A percentile compares a stretch with the other conserved stretches of the same genome.
Conservation (phyloP, 805 yeast species). For the Kuraishia cidri region DNA sequence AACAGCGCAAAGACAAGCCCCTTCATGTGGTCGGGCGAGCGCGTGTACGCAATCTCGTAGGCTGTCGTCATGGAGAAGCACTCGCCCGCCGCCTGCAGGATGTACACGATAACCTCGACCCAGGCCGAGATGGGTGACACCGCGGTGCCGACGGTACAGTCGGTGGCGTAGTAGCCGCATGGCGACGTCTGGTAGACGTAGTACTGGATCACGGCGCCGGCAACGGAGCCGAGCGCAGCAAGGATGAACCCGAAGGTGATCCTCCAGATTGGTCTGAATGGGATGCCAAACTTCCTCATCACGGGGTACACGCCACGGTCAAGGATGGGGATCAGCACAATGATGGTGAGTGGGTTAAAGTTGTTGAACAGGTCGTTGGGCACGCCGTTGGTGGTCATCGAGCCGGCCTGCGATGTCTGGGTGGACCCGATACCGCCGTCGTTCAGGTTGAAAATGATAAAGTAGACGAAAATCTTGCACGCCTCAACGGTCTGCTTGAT, state of each 20-base stretch:
- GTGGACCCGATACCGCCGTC: constrained; percentile 39
- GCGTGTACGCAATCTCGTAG: constrained; percentile 44
- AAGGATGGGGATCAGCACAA: constrained; percentile 40
- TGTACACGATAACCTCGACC: constrained; percentile 26
- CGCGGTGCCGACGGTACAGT: constrained; percentile 12
- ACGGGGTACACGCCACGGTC: constrained; percentile 38
- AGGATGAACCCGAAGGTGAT: constrained; percentile 37
- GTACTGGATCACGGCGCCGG: constrained; percentile 42
- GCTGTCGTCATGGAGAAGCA: constrained; percentile 43
- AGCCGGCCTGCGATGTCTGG: constrained; percentile 36
- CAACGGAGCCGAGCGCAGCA: constrained; percentile 36
- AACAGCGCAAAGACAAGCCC: constrained; percentile 37
- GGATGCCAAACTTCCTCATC: constrained; percentile 29
- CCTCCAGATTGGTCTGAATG: constrained; percentile 34
- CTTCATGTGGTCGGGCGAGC: constrained; percentile 40
- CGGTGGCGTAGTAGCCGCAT: constrained; percentile 22
- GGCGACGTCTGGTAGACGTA: constrained; percentile 39
- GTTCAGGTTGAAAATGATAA: constrained; percentile 24
- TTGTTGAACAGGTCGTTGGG: constrained; percentile 49
- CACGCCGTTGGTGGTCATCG: constrained; percentile 42
- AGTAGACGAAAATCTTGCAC: constrained; percentile 36
- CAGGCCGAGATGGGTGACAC: constrained; percentile 21
- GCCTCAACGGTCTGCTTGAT: constrained; percentile 31
- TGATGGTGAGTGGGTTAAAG: constrained; percentile 46
- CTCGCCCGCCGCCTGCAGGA: constrained; percentile 40